A percentile compares a stretch with the other conserved stretches of the same genome.
phyloP scores from a whole-genome alignment of 805 yeast species.

The Wickerhamomyces bovis region DNA sequence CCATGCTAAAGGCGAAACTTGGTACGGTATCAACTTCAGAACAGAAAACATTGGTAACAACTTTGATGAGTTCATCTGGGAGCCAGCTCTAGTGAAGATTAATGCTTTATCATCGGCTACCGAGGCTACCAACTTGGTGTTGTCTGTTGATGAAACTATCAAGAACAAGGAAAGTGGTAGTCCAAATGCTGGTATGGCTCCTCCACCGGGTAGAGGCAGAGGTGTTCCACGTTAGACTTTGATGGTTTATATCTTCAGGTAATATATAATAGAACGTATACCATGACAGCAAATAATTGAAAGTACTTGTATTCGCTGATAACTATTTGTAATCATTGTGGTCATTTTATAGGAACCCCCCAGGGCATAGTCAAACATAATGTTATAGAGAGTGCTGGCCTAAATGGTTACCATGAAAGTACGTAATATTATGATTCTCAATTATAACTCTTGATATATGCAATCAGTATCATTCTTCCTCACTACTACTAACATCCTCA shows the following conservation, averaged over 20 bases:
- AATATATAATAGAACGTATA: no score
- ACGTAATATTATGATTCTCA: not conserved
- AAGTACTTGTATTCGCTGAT: constrained; percentile 1
- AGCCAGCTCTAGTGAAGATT: constrained; percentile 88
- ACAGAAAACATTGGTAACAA: constrained; percentile 79
- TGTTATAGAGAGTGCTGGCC: no score
- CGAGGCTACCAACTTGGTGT: constrained; percentile 89
- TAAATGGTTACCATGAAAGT: no score
- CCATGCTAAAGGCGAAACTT: constrained; percentile 86
- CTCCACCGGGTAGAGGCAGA: constrained; percentile 60
- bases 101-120: constrained; percentile 95
- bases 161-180: constrained; percentile 61
- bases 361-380: no score
- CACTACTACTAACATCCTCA: constrained; percentile 20
- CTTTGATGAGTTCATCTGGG: constrained; percentile 89
- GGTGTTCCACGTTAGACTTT: constrained; percentile 46
- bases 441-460: not conserved
- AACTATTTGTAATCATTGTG: no score
- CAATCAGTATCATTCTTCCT: constrained; percentile 18
- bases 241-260: not conserved
- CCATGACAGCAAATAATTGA: not conserved
- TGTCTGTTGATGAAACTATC: constrained; percentile 95
- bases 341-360: no score
- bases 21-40: constrained; percentile 92
- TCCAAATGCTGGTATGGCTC: constrained; percentile 42